These are phyloP conservation scores for Saccharomycopsis schoenii DNA, from an alignment of 805 yeast genomes.

Conservation along the genomic window DNA sequence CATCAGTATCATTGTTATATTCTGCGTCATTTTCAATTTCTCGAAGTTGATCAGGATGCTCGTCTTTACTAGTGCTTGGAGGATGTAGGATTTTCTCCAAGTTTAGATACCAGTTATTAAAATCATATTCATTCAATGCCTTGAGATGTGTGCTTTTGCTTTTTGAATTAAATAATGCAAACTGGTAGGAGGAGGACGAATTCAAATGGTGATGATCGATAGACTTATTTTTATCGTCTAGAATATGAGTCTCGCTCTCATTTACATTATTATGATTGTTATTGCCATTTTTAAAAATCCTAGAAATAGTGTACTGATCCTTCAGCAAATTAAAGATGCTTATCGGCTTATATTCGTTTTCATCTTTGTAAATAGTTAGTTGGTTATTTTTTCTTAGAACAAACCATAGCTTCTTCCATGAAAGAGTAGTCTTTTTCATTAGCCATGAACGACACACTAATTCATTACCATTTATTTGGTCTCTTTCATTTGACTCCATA, in stretches of 20 bases:
- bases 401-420: slow-evolving; percentile 19
- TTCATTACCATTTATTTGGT: slow-evolving; percentile 17
- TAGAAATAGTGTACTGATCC: slow-evolving; percentile 11
- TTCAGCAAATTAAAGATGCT: slow-evolving; percentile 13
- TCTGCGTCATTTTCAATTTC: background rate
- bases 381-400: slow-evolving; percentile 14
- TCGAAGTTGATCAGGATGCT: background rate
- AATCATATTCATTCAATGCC: slow-evolving; percentile 20
- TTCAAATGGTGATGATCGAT: background rate
- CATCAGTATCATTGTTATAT: background rate
- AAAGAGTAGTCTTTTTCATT: slow-evolving; percentile 8
- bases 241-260: background rate
- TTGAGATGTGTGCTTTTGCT: slow-evolving; percentile 19
- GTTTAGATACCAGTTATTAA: slow-evolving; percentile 20
- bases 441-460: slow-evolving; percentile 16
- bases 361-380: slow-evolving; percentile 17
- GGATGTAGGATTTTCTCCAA: slow-evolving; percentile 13
- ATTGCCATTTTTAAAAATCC: slow-evolving; percentile 11
- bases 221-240: slow-evolving; percentile 8
- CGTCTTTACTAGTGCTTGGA: background rate
- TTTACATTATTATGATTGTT: background rate
- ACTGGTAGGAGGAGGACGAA: slow-evolving; percentile 1
- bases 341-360: slow-evolving; percentile 17
- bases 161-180: slow-evolving; percentile 17
- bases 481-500: background rate